Evolutionary conservation across 371 early-diverging fungal genomes (phyloP), one percentile per base, ranked within the genome.

Genomic region (Mortierella sp.): DNA sequence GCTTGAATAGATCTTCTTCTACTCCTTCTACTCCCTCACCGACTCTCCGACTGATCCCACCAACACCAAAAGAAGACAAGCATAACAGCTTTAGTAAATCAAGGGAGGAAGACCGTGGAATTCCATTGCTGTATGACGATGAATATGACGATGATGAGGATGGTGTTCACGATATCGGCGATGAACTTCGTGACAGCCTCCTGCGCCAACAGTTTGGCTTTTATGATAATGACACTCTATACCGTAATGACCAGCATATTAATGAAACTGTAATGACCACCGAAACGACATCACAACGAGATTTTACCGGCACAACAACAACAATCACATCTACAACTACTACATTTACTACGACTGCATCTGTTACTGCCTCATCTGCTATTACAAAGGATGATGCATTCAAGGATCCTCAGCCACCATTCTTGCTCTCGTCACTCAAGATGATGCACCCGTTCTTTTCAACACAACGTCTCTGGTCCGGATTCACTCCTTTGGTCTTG

Each of bases 401-500:
- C 40, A 36, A 66, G 33, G 74, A 79, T 16, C 80, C 80, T 22
- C 74, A 65, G n/a, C 80, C 80, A 11, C 80, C 80, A 5, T 79
- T 79, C 69, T 53, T 70, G 22, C 69, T 79, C 11, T 70, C 74
- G 15, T 24, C 60, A 4, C 61, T 73, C 61, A 50, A 70, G 28
- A 40, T 40, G 38, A 48, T 33, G 0, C 69, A 66, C 55, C 63
- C 63, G 24, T 73, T 67, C 60, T 68, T 79, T 22, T 52, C 74
- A 21, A 63, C 58, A 7, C 53, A 47, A 28, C 64, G 72, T 9
- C 64, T 69, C 22, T 66, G 67, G 69, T 79, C 66, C 52, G 90
- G 90, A 3, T 89, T 91, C 64, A 80, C 84, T n/a, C 53, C 73
- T 15, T 73, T 85, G 7, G 90, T 89, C 1, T 38, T 90, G 43